Percentiles rank a stretch among this genome's conserved stretches.
Conservation (phyloP, 352 stramenopile genomes). For the Pythium coloratum region DNA sequence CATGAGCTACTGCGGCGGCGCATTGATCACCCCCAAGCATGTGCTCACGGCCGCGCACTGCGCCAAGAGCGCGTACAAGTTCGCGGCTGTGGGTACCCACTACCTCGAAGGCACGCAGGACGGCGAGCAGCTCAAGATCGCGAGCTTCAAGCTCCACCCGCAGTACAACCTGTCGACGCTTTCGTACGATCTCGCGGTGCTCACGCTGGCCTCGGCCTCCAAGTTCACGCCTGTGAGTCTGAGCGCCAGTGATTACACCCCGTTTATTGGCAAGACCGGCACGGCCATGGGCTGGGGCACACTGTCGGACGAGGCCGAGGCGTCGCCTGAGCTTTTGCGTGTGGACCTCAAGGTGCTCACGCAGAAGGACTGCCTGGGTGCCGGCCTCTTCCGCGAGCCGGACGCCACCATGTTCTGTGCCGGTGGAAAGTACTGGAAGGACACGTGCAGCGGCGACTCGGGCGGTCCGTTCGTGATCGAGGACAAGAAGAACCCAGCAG, state of each 20-base stretch:
- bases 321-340: constrained; percentile 2
- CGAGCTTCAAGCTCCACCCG: constrained; percentile 5
- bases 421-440: not conserved
- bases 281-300: constrained; percentile 9
- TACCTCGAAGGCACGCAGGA: not conserved
- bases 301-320: constrained; percentile 6
- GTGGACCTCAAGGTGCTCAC: constrained; percentile 6
- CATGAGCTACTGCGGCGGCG: constrained; percentile 6
- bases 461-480: not conserved
- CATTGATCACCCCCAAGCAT: constrained; percentile 12
- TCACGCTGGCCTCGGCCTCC: constrained; percentile 5
- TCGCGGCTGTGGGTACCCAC: constrained; percentile 7
- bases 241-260: not conserved
- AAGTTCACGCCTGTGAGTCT: constrained; percentile 8
- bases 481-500: not conserved
- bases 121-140: constrained; percentile 7
- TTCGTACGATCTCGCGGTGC: constrained; percentile 1
- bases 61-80: not conserved
- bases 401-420: not conserved
- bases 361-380: not conserved
- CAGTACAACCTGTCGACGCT: constrained; percentile 7
- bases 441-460: not conserved
- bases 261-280: not conserved
- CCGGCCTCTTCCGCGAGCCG: too few relatives aligned
- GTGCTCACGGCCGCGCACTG: constrained; percentile 14